These are phyloP conservation scores for Vishniacozyma victoriae DNA, from an alignment of 768 basidiomycete species.

Conservation along the genomic window DNA sequence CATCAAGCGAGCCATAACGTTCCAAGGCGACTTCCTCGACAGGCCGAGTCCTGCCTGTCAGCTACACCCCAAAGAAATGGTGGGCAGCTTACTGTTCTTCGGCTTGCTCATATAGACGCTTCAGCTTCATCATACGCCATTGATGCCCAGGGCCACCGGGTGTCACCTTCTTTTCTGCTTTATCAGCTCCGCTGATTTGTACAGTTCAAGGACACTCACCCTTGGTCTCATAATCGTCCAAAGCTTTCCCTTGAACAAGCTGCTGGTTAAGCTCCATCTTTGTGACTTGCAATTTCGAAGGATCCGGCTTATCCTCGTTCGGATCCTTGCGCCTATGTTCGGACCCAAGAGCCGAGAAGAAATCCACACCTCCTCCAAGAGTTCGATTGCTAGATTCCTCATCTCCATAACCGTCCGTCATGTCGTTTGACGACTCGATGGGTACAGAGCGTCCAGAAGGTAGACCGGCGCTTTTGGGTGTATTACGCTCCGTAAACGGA, in stretches of 20 bases:
- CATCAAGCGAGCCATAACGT: conserved; percentile 75
- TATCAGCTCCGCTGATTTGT: conserved; percentile 29
- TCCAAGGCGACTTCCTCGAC: conserved; percentile 67
- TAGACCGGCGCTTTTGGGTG: conserved; percentile 29
- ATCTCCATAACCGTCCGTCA: conserved; percentile 38
- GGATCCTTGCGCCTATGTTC: conserved; percentile 58
- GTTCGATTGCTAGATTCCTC: conserved; percentile 55
- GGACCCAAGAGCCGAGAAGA: conserved; percentile 81
- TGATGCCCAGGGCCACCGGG: conserved; percentile 88
- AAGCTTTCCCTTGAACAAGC: conserved; percentile 52
- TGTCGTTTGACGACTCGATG: conserved; percentile 1
- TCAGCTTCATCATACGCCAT: conserved; percentile 98
- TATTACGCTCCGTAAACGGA: conserved; percentile 8
- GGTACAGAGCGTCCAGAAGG: too few species aligned
- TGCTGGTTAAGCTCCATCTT: conserved; percentile 46
- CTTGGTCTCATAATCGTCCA: conserved; percentile 49
- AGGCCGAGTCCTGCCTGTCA: conserved; percentile 22
- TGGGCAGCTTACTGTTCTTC: conserved; percentile 65
- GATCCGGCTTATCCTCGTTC: conserved; percentile 58
- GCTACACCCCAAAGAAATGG: neutral
- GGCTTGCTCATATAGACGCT: conserved; percentile 79
- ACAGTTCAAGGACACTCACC: conserved; percentile 46
- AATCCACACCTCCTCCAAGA: conserved; percentile 64
- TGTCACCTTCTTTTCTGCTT: conserved; percentile 52
- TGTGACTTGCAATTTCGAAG: conserved; percentile 59